These are phyloP conservation scores for Anthostomella pinea DNA, from an alignment of 2,329 filamentous ascomycete species.

Conservation along the genomic window DNA sequence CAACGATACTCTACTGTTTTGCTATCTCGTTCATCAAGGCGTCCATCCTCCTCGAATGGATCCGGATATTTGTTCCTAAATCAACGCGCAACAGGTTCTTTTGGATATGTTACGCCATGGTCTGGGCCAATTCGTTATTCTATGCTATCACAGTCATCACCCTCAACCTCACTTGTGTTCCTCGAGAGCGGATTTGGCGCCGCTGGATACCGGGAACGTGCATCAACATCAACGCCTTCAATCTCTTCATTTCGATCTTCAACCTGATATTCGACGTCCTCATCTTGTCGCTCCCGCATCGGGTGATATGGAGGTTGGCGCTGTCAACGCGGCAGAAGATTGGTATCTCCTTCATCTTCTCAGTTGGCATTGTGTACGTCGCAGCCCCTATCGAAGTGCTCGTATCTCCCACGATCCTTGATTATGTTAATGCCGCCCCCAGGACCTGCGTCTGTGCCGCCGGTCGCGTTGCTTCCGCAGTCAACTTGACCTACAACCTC, in stretches of 20 bases:
- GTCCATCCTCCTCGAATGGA: conserved; percentile 20
- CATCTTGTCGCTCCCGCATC: conserved; percentile 44
- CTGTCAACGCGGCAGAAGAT: conserved; percentile 37
- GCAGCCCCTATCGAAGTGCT: too few species aligned
- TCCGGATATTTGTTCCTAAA: conserved; percentile 14
- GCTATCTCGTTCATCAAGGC: conserved; percentile 10
- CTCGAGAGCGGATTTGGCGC: conserved; percentile 14
- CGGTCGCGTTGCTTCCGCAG: conserved; percentile 7
- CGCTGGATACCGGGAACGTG: conserved; percentile 12
- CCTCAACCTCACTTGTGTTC: conserved; percentile 11
- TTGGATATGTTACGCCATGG: conserved; percentile 12
- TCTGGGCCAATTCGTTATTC: conserved; percentile 5
- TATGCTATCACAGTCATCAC: conserved; percentile 11
- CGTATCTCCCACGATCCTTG: not conserved
- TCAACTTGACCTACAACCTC: not conserved
- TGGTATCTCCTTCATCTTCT: conserved; percentile 21
- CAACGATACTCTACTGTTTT: conserved; percentile 4
- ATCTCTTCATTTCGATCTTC: conserved; percentile 9
- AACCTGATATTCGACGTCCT: conserved; percentile 39
- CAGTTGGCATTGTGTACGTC: conserved; percentile 18
- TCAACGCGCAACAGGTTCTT: conserved; percentile 14
- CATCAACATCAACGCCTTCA: conserved; percentile 9
- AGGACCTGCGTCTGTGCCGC: conserved; percentile 9
- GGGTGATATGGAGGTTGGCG: conserved; percentile 46
- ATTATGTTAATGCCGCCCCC: not conserved